Evolutionary conservation across 139 green algal species (phyloP).

Genomic region (Prasinococcaceae sp.): DNA sequence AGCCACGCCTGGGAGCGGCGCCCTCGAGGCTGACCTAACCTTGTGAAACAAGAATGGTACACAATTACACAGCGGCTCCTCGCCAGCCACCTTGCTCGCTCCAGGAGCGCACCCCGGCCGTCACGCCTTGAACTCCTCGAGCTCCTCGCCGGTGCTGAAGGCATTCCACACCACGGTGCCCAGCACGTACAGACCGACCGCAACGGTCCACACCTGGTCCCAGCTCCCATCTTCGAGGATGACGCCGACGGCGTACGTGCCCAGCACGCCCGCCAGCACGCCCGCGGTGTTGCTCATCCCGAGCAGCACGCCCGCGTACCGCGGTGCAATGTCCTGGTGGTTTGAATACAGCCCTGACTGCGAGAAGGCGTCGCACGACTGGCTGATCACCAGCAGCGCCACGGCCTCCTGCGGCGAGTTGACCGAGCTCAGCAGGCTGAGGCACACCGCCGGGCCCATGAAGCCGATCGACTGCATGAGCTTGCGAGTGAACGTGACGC

Average conservation of each 20-base stretch:
- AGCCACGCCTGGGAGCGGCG: too few species aligned
- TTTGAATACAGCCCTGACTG: slow-evolving; percentile 94
- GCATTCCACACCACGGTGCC: slow-evolving; percentile 84
- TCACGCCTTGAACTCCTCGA: too few species aligned
- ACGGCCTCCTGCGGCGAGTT: slow-evolving; percentile 10
- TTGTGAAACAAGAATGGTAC: too few species aligned
- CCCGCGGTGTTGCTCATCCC: slow-evolving; percentile 93
- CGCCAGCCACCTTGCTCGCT: too few species aligned
- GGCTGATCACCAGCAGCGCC: not conserved
- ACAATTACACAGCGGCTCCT: too few species aligned
- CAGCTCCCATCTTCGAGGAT: slow-evolving; percentile 54
- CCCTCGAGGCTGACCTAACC: too few species aligned
- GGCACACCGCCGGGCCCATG: slow-evolving; percentile 83
- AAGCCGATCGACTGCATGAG: slow-evolving; percentile 74
- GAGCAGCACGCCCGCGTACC: slow-evolving; percentile 88
- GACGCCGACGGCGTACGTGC: slow-evolving; percentile 68
- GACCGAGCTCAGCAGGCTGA: slow-evolving; percentile 62
- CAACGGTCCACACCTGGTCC: slow-evolving; percentile 48
- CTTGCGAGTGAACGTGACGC: slow-evolving; percentile 74
- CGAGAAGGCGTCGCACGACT: slow-evolving; percentile 82
- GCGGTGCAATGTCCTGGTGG: slow-evolving; percentile 90
- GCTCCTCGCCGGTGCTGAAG: slow-evolving; percentile 69
- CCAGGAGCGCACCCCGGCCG: too few species aligned
- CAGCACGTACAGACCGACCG: slow-evolving; percentile 80
- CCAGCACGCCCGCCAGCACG: slow-evolving; percentile 84